Conservation (phyloP, 2,329 filamentous ascomycete genomes). For the Sarocladium kiliense region DNA sequence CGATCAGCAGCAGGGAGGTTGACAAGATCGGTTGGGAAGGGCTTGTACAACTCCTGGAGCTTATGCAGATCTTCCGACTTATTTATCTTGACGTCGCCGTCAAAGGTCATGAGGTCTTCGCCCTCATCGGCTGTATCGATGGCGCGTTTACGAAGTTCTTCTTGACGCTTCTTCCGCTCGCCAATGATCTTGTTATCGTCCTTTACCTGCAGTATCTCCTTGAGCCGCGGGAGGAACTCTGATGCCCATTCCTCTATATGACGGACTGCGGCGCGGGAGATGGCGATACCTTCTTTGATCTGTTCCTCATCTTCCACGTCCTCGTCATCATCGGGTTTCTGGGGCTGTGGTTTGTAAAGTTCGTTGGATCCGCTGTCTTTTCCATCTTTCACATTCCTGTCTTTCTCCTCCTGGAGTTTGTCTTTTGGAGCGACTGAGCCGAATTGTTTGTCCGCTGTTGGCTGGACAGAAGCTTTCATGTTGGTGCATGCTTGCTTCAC, state of each 20-base stretch:
- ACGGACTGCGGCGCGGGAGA: constrained; percentile 52
- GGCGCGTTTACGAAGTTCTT: constrained; percentile 33
- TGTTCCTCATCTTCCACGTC: background rate
- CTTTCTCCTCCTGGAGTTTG: background rate
- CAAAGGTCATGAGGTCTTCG: constrained; percentile 35
- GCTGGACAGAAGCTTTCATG: constrained; percentile 48
- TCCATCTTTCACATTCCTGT: constrained; percentile 11
- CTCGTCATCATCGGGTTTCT: background rate
- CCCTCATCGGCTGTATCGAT: constrained; percentile 29
- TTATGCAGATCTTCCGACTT: constrained; percentile 34
- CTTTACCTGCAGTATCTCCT: constrained; percentile 56
- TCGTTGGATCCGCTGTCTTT: background rate
- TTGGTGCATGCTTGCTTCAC: constrained; percentile 46
- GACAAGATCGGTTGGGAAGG: constrained; percentile 48
- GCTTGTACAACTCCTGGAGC: constrained; percentile 48
- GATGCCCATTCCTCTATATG: constrained; percentile 76
- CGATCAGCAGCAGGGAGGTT: constrained; percentile 55
- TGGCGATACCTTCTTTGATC: constrained; percentile 19
- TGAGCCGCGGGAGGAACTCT: constrained; percentile 63
- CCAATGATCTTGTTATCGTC: constrained; percentile 42
- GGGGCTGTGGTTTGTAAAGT: constrained; percentile 13
- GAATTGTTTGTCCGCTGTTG: constrained; percentile 23
- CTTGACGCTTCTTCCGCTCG: constrained; percentile 40
- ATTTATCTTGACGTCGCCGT: constrained; percentile 25
- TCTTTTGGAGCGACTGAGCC: constrained; percentile 20